phyloP scores from a whole-genome alignment of 2,329 filamentous ascomycete species.

The Xylaria sp. region DNA sequence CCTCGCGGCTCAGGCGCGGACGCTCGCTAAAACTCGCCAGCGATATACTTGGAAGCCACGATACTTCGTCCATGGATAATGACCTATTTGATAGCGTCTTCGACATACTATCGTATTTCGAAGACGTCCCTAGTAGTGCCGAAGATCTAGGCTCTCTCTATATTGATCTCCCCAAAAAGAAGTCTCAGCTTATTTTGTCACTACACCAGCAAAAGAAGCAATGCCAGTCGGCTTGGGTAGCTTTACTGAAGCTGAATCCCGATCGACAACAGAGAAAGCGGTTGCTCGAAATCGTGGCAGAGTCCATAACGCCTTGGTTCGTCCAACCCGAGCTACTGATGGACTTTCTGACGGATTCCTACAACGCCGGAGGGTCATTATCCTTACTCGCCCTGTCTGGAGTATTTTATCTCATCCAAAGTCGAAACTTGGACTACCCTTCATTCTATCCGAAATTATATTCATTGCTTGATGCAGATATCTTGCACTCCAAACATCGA shows the following conservation, averaged over 20 bases:
- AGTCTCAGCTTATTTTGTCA: slow-evolving; percentile 73
- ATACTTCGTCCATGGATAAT: slow-evolving; percentile 44
- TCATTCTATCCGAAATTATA: slow-evolving; percentile 95
- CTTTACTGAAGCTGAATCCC: slow-evolving; percentile 75
- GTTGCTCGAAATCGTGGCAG: slow-evolving; percentile 79
- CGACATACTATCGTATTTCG: slow-evolving; percentile 72
- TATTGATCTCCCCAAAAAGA: slow-evolving; percentile 71
- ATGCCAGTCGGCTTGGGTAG: slow-evolving; percentile 88
- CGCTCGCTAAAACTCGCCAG: slow-evolving; percentile 32
- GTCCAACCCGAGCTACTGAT: slow-evolving; percentile 87
- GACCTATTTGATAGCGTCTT: slow-evolving; percentile 67
- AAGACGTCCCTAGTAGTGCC: slow-evolving; percentile 74
- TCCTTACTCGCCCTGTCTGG: slow-evolving; percentile 91
- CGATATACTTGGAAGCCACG: slow-evolving; percentile 49
- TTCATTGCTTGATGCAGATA: slow-evolving; percentile 84
- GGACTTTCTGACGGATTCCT: slow-evolving; percentile 96
- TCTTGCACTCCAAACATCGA: slow-evolving; percentile 93
- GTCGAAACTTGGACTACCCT: slow-evolving; percentile 95
- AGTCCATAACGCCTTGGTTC: slow-evolving; percentile 89
- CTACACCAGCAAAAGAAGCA: slow-evolving; percentile 78
- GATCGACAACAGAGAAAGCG: slow-evolving; percentile 81
- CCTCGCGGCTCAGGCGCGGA: too few species aligned
- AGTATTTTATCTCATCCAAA: slow-evolving; percentile 92
- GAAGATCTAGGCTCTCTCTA: slow-evolving; percentile 78
- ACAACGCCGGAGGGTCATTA: slow-evolving; percentile 85